These are phyloP conservation scores for Reutealis trisperma DNA, from an alignment of 345 rosid genomes.

Conservation along the genomic window DNA sequence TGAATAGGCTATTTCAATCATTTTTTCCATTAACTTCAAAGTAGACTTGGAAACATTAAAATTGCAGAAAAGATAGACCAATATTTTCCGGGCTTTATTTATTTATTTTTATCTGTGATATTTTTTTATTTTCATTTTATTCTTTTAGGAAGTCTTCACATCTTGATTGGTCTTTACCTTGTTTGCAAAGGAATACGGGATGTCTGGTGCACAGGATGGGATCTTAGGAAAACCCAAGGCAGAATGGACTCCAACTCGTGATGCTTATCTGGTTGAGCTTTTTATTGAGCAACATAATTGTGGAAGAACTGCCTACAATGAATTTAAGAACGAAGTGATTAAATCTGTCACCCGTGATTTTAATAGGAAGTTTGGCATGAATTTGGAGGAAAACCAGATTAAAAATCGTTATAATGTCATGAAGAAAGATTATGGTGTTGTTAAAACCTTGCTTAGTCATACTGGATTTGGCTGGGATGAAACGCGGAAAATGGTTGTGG, in stretches of 20 bases:
- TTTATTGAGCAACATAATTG: conserved; percentile 37
- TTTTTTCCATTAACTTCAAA: neutral
- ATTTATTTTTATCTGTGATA: neutral
- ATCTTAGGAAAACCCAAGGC: conserved; percentile 31
- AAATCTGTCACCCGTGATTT: conserved; percentile 35
- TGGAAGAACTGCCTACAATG: conserved; percentile 43
- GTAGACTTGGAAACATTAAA: neutral
- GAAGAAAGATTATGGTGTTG: conserved; percentile 44
- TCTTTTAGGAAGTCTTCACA: neutral
- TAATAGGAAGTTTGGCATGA: conserved; percentile 36
- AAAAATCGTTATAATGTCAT: conserved; percentile 46
- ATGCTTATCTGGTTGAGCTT: conserved; percentile 38
- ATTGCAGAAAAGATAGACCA: neutral
- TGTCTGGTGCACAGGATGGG: conserved; percentile 36
- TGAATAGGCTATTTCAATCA: neutral
- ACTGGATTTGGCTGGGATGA: conserved; percentile 41
- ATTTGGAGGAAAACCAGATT: conserved; percentile 43
- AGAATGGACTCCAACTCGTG: conserved; percentile 38
- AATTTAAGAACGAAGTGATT: conserved; percentile 36
- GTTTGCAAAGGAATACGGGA: neutral
- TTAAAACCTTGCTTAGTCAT: conserved; percentile 32
- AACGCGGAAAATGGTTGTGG: conserved; percentile 39
- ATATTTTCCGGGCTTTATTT: neutral
- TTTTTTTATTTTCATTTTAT: neutral
- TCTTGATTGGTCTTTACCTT: neutral